Evolutionary conservation across 1,284 basidiomycete genomes (phyloP), one percentile per base, ranked within the genome.

Genomic region (Flammula alnicola): DNA sequence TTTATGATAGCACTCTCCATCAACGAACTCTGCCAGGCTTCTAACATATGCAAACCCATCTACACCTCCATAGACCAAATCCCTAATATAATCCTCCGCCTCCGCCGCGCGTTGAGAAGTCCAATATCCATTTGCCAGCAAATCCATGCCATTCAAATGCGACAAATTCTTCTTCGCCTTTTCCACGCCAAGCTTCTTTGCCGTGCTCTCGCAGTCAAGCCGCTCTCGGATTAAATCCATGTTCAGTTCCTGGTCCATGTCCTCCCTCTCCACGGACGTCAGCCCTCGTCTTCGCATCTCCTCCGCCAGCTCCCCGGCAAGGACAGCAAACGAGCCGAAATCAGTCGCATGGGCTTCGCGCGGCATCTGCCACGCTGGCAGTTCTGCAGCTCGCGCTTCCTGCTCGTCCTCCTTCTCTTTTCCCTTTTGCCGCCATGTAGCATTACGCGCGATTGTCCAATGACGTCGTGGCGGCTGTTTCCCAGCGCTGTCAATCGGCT

Each of bases 31-130:
- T 19, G 86, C 86, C 40, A 91, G 59, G 62, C 88, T 91, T 51
- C 84, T 73, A 40, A 85, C 75, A 63, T 90, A 90, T 5, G 88
- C 87, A 20, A 83, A 68, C 1, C 88, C 88, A 51, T 87, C 85
- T 0, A 79, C 71, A 29, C 88, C 87, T 0, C 88, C 88, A 59
- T 90, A 91, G 0, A 90, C 86, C 6, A 88, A 63, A 60, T 89
- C 85, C 23, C 77, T 68, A 12, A 91, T 47, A 60, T 86, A 88
- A 20, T 73, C 75, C 64, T 87, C 83, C 1, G 79, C 85, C 14
- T 77, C 74, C n/a, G 63, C 63, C 7, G 77, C 79, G 5, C 71
- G 68, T 46, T 69, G 70, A 10, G 68, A 60, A 23, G 66, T 76
- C 77, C 78, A 88, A 56, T 83, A 83, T n/a, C 17, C 32, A 22